phyloP scores from a whole-genome alignment of 106 monocot genomes.

The Cymbidium sinense region DNA sequence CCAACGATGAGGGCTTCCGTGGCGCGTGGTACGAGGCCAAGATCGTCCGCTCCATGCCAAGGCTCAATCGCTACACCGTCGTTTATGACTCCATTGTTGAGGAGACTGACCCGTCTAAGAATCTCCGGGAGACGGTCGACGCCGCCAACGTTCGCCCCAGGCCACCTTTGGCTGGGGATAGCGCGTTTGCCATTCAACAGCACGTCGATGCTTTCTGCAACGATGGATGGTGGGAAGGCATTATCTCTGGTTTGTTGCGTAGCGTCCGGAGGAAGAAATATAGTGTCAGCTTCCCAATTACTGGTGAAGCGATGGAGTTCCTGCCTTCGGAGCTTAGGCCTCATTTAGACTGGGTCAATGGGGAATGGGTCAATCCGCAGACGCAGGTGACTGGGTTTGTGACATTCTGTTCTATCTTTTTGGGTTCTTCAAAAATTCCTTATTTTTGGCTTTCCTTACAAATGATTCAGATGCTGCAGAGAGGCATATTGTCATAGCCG shows the following conservation, averaged over 20 bases:
- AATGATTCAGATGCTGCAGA: too few relatives aligned
- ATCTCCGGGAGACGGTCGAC: slow-evolving; percentile 27
- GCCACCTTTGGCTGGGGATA: slow-evolving; percentile 4
- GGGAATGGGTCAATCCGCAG: neutral
- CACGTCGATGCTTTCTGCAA: slow-evolving; percentile 48
- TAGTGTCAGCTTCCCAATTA: neutral
- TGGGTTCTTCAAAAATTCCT: neutral
- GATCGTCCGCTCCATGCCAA: slow-evolving; percentile 14
- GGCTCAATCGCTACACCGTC: slow-evolving; percentile 25
- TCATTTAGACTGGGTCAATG: slow-evolving; percentile 7
- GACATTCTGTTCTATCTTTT: neutral
- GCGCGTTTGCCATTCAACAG: slow-evolving; percentile 17
- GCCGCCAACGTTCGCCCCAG: slow-evolving; percentile 32
- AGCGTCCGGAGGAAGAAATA: neutral
- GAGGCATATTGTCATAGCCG: too few relatives aligned
- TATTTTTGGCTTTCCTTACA: too few relatives aligned
- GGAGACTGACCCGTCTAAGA: slow-evolving; percentile 7
- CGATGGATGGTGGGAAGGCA: slow-evolving; percentile 63
- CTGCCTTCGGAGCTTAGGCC: slow-evolving; percentile 7
- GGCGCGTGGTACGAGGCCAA: slow-evolving; percentile 48
- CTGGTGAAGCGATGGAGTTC: slow-evolving; percentile 13
- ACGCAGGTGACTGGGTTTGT: neutral
- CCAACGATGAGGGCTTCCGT: slow-evolving; percentile 33
- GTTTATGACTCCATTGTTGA: slow-evolving; percentile 28
- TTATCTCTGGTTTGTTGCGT: slow-evolving; percentile 8